Conservation (phyloP, 257 asterid species). For the Lantana camara region DNA sequence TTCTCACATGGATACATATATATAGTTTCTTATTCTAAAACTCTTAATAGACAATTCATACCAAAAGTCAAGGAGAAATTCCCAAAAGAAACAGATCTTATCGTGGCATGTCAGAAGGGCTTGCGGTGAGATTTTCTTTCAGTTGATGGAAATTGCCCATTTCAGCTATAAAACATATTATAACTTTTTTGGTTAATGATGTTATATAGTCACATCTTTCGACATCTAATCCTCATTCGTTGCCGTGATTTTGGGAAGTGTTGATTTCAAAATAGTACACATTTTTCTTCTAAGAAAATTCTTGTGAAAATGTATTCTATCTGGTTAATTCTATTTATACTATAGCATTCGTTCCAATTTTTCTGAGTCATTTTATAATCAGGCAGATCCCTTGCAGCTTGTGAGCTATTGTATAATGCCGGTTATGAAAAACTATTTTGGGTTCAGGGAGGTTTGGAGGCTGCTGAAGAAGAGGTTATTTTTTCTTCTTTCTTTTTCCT, state of each 20-base stretch:
- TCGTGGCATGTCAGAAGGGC: slow-evolving; percentile 96
- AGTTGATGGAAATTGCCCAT: slow-evolving; percentile 18
- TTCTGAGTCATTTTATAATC: slow-evolving; percentile 44
- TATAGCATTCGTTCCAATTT: neutral
- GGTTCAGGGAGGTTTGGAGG: slow-evolving; percentile 95
- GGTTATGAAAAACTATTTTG: slow-evolving; percentile 83
- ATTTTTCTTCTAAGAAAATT: too few relatives aligned
- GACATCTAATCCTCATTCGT: too few relatives aligned
- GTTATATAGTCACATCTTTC: neutral
- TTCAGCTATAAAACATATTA: neutral
- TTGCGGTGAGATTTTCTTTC: slow-evolving; percentile 65
- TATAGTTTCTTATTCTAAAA: slow-evolving; percentile 14
- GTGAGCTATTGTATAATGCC: slow-evolving; percentile 77
- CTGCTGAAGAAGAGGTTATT: slow-evolving; percentile 88
- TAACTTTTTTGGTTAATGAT: neutral
- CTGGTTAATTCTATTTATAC: too few relatives aligned
- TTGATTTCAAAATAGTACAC: too few relatives aligned
- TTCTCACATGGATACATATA: slow-evolving; percentile 2
- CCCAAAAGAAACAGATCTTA: slow-evolving; percentile 80
- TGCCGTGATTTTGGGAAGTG: too few relatives aligned
- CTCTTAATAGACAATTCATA: slow-evolving; percentile 57
- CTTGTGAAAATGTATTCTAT: neutral
- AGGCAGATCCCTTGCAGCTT: slow-evolving; percentile 98
- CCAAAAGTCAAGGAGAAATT: slow-evolving; percentile 71
- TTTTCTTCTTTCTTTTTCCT: neutral